Conservation (phyloP, 2,329 filamentous ascomycete genomes). For the Talaromyces sp. region DNA sequence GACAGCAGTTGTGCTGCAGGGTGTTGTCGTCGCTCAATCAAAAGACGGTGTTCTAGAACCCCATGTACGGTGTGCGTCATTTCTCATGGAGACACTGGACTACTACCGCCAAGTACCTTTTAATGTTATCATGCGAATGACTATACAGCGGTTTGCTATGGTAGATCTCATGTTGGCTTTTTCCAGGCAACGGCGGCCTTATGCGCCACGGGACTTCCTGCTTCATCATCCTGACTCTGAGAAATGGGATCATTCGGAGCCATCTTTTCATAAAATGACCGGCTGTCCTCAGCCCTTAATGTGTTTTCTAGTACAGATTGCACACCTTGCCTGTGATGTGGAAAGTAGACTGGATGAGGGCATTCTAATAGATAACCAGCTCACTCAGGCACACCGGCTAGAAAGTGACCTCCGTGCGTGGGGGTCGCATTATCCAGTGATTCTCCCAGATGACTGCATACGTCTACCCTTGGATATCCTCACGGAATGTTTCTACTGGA, state of each 20-base stretch:
- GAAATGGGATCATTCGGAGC: constrained; percentile 24
- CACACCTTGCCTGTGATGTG: constrained; percentile 26
- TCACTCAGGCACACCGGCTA: constrained; percentile 16
- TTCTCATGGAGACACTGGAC: constrained; percentile 24
- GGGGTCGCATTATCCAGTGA: constrained; percentile 14
- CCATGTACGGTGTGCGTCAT: constrained; percentile 25
- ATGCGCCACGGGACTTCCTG: constrained; percentile 20
- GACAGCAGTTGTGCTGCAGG: constrained; percentile 24
- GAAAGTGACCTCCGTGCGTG: constrained; percentile 26
- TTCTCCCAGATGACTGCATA: not conserved
- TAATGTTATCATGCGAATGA: constrained; percentile 17
- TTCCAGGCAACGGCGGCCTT: constrained; percentile 24
- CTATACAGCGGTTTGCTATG: constrained; percentile 27
- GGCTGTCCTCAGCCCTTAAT: constrained; percentile 28
- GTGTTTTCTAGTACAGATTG: constrained; percentile 24
- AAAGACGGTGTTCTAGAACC: constrained; percentile 26
- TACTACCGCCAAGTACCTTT: constrained; percentile 18
- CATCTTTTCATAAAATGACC: constrained; percentile 29
- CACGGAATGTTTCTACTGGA: constrained; percentile 28
- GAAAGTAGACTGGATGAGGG: constrained; percentile 8
- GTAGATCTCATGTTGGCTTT: constrained; percentile 29
- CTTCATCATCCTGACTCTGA: constrained; percentile 19
- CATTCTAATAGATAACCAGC: constrained; percentile 5
- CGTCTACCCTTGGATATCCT: constrained; percentile 25
- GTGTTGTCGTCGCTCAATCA: constrained; percentile 25